These are phyloP conservation scores for Hymenoscyphus fraxineus DNA, from an alignment of 2,329 filamentous ascomycete genomes.

Conservation along the genomic window DNA sequence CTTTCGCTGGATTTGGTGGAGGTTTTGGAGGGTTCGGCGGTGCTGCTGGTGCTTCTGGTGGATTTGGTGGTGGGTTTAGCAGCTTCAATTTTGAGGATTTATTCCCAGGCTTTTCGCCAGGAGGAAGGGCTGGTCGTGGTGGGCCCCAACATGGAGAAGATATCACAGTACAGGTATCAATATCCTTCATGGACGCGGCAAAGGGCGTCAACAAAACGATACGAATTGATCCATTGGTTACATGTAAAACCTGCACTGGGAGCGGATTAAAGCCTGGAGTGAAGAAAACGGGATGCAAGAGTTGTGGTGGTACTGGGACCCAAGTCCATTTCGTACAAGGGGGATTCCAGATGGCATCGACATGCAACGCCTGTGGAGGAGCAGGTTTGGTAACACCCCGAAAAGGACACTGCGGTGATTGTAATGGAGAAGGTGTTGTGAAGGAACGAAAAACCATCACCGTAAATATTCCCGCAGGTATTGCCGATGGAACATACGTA, in stretches of 20 bases:
- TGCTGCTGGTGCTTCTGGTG: conserved; percentile 50
- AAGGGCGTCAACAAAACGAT: conserved; percentile 90
- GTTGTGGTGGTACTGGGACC: conserved; percentile 82
- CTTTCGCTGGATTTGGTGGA: conserved; percentile 57
- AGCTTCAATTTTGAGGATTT: conserved; percentile 92
- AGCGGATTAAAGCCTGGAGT: conserved; percentile 80
- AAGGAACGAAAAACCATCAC: conserved; percentile 78
- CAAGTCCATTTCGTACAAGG: conserved; percentile 85
- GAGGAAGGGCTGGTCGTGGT: conserved; percentile 41
- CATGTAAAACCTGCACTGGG: conserved; percentile 79
- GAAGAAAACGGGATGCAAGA: conserved; percentile 67
- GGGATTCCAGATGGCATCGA: conserved; percentile 72
- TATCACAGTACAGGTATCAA: conserved; percentile 89
- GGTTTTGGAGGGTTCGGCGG: conserved; percentile 47
- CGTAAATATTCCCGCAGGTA: conserved; percentile 89
- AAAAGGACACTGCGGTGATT: conserved; percentile 76
- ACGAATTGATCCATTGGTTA: conserved; percentile 72
- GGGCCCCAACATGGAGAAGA: conserved; percentile 73
- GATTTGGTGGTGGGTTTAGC: conserved; percentile 55
- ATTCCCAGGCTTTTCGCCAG: conserved; percentile 73
- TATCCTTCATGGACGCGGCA: conserved; percentile 94
- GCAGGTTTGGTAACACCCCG: conserved; percentile 71
- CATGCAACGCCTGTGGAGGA: conserved; percentile 77
- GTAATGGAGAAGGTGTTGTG: conserved; percentile 77
- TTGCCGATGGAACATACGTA: conserved; percentile 94